Percentiles rank a stretch among this genome's conserved stretches.
Evolutionary conservation across 768 basidiomycete genomes (phyloP).

Genomic region (Sporobolomyces roseus): DNA sequence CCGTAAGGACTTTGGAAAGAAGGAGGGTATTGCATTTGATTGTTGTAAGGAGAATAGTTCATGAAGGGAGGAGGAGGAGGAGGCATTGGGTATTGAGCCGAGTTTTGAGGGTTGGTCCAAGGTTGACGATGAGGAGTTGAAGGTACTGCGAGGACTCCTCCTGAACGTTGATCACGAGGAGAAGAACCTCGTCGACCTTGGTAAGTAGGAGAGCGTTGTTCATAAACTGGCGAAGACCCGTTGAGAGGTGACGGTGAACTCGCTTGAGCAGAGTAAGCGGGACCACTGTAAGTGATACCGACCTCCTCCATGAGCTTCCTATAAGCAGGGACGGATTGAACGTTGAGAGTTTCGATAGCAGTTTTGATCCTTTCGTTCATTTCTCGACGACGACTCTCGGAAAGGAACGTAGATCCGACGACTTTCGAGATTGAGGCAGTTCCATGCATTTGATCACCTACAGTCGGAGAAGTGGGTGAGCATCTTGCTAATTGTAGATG

Average conservation of each 20-base stretch:
- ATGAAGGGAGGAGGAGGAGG: conserved; percentile 14
- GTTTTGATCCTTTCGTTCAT: conserved; percentile 84
- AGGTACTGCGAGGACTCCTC: neutral
- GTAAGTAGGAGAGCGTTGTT: neutral
- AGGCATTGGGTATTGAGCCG: neutral
- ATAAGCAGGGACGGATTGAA: conserved; percentile 90
- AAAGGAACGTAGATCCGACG: conserved; percentile 77
- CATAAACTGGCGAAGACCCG: neutral
- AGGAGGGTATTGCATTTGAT: neutral
- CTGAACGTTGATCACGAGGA: neutral
- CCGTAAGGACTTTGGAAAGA: neutral
- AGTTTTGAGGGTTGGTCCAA: neutral
- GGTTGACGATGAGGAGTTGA: neutral
- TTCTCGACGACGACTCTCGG: conserved; percentile 61
- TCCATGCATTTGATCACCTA: conserved; percentile 73
- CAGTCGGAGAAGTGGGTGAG: no score
- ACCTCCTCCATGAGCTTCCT: conserved; percentile 90
- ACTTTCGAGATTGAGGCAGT: conserved; percentile 88
- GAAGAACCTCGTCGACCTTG: neutral
- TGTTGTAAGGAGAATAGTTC: neutral
- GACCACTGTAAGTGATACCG: conserved; percentile 65
- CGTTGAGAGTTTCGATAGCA: conserved; percentile 84
- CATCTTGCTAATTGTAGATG: no score
- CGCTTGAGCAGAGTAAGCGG: conserved; percentile 17
- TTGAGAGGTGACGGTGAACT: neutral